These are phyloP conservation scores for Torrubiellomyces zombiae DNA, from an alignment of 2,329 filamentous ascomycete species.

Conservation along the genomic window DNA sequence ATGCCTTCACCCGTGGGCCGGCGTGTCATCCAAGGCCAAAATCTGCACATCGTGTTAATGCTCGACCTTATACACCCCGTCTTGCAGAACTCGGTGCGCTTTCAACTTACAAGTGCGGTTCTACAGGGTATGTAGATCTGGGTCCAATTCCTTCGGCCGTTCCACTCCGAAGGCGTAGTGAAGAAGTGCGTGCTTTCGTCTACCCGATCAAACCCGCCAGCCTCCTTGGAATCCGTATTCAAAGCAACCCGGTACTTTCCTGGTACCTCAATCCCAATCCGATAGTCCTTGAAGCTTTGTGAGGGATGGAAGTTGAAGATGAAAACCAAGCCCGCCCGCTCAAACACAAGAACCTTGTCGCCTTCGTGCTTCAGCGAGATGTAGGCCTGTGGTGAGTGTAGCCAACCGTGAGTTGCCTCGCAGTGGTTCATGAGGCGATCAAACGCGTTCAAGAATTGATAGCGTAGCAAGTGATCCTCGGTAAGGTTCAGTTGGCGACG, in stretches of 20 bases:
- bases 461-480: slow-evolving; percentile 71
- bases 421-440: slow-evolving; percentile 79
- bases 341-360: slow-evolving; percentile 93
- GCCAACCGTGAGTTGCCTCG: slow-evolving; percentile 83
- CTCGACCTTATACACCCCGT: too few species aligned
- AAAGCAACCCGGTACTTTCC: slow-evolving; percentile 81
- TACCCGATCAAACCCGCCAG: slow-evolving; percentile 66
- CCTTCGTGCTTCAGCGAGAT: slow-evolving; percentile 84
- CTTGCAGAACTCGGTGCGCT: too few species aligned
- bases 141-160: slow-evolving; percentile 73
- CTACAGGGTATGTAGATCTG: slow-evolving; percentile 81
- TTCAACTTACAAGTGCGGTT: slow-evolving; percentile 66
- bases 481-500: slow-evolving; percentile 85
- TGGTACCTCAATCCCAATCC: slow-evolving; percentile 68
- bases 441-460: slow-evolving; percentile 84
- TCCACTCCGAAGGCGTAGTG: slow-evolving; percentile 83
- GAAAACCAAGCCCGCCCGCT: slow-evolving; percentile 77
- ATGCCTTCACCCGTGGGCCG: too few species aligned
- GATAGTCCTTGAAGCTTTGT: slow-evolving; percentile 78
- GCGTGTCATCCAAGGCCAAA: too few species aligned
- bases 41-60: too few species aligned
- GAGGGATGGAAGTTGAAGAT: slow-evolving; percentile 91
- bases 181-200: slow-evolving; percentile 76
- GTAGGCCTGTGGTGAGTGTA: slow-evolving; percentile 71
- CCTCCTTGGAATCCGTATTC: slow-evolving; percentile 59